phyloP scores from a whole-genome alignment of 1,284 basidiomycete genomes.

The Phenoliferia sp. region DNA sequence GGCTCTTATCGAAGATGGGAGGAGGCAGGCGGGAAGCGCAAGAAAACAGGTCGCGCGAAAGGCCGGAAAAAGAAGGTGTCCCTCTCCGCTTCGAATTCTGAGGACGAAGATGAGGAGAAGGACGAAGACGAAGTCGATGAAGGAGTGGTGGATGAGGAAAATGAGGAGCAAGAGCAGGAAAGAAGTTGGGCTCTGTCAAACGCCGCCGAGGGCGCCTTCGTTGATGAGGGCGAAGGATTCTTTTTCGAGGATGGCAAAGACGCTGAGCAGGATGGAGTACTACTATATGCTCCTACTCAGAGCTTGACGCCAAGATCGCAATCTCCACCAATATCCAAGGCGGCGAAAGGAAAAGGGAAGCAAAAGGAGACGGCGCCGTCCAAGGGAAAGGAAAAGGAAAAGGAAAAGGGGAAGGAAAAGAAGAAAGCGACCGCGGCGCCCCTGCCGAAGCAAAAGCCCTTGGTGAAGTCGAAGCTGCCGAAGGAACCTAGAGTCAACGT shows the following conservation, averaged over 20 bases:
- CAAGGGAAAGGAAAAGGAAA: not conserved
- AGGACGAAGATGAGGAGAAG: not conserved
- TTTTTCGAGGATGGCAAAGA: not conserved
- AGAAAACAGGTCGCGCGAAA: constrained; percentile 7
- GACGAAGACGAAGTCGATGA: constrained; percentile 4
- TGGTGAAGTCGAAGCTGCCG: no score
- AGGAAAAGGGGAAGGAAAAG: not conserved
- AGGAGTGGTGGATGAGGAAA: constrained; percentile 16
- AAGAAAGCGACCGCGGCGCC: no score
- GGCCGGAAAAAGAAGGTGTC: constrained; percentile 26
- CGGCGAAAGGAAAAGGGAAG: not conserved
- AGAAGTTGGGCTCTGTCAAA: constrained; percentile 11
- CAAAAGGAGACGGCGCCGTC: not conserved
- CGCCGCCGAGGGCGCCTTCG: constrained; percentile 16
- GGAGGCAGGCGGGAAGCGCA: constrained; percentile 37
- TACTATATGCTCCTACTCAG: not conserved
- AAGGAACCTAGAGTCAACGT: no score
- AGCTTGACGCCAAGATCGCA: not conserved
- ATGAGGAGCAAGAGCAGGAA: constrained; percentile 17
- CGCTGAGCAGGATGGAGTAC: not conserved
- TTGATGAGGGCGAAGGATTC: not conserved
- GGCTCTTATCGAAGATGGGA: constrained; percentile 59
- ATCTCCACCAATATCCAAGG: not conserved
- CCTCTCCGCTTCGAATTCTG: constrained; percentile 17
- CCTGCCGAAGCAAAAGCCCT: no score